Evolutionary conservation across 495 filamentous ascomycete genomes (phyloP), one percentile per base, ranked within the genome.

Genomic region (Podospora sp.): DNA sequence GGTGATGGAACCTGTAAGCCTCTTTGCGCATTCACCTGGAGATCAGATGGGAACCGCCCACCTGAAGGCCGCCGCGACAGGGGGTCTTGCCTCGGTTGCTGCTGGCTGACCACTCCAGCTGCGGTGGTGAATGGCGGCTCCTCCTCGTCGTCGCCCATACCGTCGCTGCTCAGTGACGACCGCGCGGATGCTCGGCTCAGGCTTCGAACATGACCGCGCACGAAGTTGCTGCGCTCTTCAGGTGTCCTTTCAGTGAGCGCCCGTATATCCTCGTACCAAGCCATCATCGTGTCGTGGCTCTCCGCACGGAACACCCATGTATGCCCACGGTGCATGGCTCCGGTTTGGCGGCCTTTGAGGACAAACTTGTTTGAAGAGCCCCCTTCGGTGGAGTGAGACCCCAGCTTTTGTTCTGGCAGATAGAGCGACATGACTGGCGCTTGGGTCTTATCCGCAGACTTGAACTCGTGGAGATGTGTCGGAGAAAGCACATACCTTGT

Each of bases 301-400:
- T 98, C 95, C 11, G 93, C 93, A 53, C 95, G 88, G 82, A 99
- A 98, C 6, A 98, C 94, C 95, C 95, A 99, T 14, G 92, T 93
- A 74, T 99, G 95, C 22, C 94, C 94, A 60, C 94, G 90, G 72
- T 98, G 95, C 87, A 98, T 92, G 9, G 89, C 78, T 58, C 95
- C 95, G 18, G 92, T 95, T 78, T 99, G 94, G 60, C 93, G 90
- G 51, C 94, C 95, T 79, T 97, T 98, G 57, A 99, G 86, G 79
- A 97, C 91, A 75, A 98, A 99, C 73, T 99, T 99, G 81, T 97
- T 94, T n/a, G 93, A 97, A 22, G 90, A 90, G 14, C 91, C 92
- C 46, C 89, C 89, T 50, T 90, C 87, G 60, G 89, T 84, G 12
- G 95, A 97, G 74, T 95, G 92, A 12, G 94, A 96, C 46, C 95